Percentiles rank a stretch among this genome's conserved stretches.
phyloP scores from a whole-genome alignment of 2,329 filamentous ascomycete species.

The Xylaria sp. region DNA sequence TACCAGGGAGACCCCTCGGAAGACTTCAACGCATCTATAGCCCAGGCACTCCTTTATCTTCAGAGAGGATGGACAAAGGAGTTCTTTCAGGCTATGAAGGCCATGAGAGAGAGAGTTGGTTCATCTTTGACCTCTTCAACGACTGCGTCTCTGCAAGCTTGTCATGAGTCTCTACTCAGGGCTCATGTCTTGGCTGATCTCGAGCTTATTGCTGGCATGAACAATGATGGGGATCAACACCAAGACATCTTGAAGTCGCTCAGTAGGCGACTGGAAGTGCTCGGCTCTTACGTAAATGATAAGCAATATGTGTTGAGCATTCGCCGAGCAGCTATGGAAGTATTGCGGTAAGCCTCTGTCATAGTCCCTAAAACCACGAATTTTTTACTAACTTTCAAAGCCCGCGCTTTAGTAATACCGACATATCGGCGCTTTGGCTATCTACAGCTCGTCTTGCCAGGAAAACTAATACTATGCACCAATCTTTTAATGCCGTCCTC shows the following conservation, averaged over 20 bases:
- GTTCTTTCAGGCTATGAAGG: constrained; percentile 68
- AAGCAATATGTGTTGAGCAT: constrained; percentile 94
- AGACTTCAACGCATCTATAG: constrained; percentile 87
- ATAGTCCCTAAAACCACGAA: constrained; percentile 8
- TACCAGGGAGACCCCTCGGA: constrained; percentile 63
- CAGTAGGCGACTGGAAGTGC: constrained; percentile 81
- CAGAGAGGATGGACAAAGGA: constrained; percentile 59
- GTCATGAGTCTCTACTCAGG: constrained; percentile 85
- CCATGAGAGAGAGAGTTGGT: constrained; percentile 75
- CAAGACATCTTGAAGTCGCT: constrained; percentile 64
- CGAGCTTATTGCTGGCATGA: constrained; percentile 73
- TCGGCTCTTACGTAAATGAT: constrained; percentile 89
- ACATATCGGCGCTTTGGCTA: constrained; percentile 87
- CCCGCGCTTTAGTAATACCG: constrained; percentile 71
- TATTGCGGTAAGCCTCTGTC: constrained; percentile 67
- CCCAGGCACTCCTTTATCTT: constrained; percentile 71
- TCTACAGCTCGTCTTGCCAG: constrained; percentile 85
- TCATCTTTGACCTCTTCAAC: constrained; percentile 78
- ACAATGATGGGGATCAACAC: constrained; percentile 53
- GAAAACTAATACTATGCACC: constrained; percentile 83
- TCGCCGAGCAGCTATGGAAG: constrained; percentile 85
- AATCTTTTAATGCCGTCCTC: constrained; percentile 92
- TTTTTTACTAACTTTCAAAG: constrained; percentile 51
- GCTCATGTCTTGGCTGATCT: constrained; percentile 90
- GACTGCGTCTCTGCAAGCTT: constrained; percentile 83